Conservation (phyloP, 805 yeast species). For the Sungouiella thailandica region DNA sequence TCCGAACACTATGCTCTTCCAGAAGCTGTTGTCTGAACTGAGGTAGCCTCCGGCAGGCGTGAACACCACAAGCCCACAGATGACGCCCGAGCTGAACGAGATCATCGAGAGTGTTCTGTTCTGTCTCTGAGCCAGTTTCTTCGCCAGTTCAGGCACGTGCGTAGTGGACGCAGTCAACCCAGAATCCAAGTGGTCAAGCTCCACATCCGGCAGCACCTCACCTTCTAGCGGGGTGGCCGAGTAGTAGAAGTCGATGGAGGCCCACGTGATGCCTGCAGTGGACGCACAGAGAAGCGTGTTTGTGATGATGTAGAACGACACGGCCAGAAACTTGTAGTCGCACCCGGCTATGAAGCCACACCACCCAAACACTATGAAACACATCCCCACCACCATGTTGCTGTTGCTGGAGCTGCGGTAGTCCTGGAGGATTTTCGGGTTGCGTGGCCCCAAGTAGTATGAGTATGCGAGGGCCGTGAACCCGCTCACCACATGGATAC, state of each 20-base stretch:
- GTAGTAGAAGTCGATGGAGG: constrained; percentile 32
- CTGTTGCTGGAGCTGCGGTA: constrained; percentile 34
- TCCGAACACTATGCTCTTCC: constrained; percentile 39
- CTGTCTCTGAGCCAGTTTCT: too few relatives aligned
- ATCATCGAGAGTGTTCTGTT: constrained; percentile 28
- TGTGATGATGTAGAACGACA: constrained; percentile 26
- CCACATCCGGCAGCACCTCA: constrained; percentile 1
- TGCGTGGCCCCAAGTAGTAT: constrained; percentile 38
- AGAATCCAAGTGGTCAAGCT: constrained; percentile 1
- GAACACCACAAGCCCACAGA: constrained; percentile 38
- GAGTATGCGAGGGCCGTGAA: constrained; percentile 41
- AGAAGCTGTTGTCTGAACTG: constrained; percentile 28
- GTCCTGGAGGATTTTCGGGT: constrained; percentile 31
- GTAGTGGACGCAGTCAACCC: not conserved
- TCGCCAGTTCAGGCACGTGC: constrained; percentile 6
- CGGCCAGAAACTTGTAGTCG: constrained; percentile 33
- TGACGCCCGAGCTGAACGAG: constrained; percentile 36
- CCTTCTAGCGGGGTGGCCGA: constrained; percentile 37
- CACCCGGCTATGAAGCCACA: constrained; percentile 40
- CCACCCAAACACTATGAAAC: constrained; percentile 31
- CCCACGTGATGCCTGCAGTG: constrained; percentile 34
- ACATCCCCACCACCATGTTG: constrained; percentile 27
- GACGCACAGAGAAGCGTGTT: constrained; percentile 32
- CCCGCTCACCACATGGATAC: constrained; percentile 43
- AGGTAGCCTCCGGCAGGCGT: constrained; percentile 42